Evolutionary conservation across 2,329 filamentous ascomycete species (phyloP), one percentile per base, ranked within the genome.

Genomic region (Xylariaceae sp.): DNA sequence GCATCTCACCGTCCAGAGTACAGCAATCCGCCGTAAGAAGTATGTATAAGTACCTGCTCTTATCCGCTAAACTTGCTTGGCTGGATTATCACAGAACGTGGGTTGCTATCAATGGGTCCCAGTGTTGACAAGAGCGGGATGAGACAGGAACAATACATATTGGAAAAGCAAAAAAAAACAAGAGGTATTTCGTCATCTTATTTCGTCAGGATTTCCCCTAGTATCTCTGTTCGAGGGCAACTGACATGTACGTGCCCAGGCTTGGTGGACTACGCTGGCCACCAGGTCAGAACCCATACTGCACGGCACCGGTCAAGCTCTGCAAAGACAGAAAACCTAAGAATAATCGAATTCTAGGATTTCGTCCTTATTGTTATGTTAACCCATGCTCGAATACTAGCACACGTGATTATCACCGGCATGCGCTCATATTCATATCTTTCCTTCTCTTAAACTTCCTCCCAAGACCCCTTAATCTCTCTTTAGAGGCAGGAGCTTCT

Each of bases 401-500:
- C 60, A 64, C 60, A 60, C 17, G 17, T 62, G 55, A 17, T 48
- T 53, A 30, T 5, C 23, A 30, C 23, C 23, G 23, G 42, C 44
- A 53, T 60, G 64, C 64, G 59, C 59, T 66, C 62, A 60, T 63
- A 48, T 58, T 35, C 11, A 66, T 62, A 59, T 63, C 45, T 58
- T 35, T 7, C 23, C 47, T 23, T 52, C n/a, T 39, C 42, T 45
- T 52, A 13, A 34, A 57, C 17, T 56, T 23, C 13, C 35, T 13
- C 23, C 23, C 17, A 30, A 42, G 17, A 60, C 35, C 42, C 45
- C 68, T 73, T 88, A 96, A 76, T 96, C 92, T 79, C 87, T 87
- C 89, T 99, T 99, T 79, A 99, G 78, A 34, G 89, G 87, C 68
- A 87, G 77, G 71, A 88, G 88, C 55, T 85, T 83, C 82, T 99